phyloP scores from a whole-genome alignment of 2,329 filamentous ascomycete species.

The Trichoderma breve region DNA sequence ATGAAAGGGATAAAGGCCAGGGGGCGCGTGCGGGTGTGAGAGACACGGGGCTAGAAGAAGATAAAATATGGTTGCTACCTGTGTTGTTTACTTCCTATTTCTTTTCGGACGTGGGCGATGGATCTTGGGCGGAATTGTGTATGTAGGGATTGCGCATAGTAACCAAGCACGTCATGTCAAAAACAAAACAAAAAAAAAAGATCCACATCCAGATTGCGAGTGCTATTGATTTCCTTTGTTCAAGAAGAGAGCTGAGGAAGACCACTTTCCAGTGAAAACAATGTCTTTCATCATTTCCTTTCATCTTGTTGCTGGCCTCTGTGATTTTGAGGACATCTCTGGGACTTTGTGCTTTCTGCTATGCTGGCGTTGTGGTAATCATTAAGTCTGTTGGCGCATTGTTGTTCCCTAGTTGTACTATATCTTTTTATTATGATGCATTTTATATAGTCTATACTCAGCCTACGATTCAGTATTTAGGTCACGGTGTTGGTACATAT shows the following conservation, averaged over 20 bases:
- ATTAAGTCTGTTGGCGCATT: neutral
- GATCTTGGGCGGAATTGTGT: slow-evolving; percentile 28
- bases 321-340: neutral
- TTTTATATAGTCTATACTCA: neutral
- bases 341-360: neutral
- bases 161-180: slow-evolving; percentile 29
- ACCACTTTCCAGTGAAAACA: neutral
- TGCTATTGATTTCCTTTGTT: neutral
- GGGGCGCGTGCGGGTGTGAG: neutral
- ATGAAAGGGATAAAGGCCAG: slow-evolving; percentile 14
- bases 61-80: slow-evolving; percentile 31
- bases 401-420: neutral
- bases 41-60: slow-evolving; percentile 10
- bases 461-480: neutral
- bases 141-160: slow-evolving; percentile 34
- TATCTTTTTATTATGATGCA: neutral
- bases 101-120: slow-evolving; percentile 27
- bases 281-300: neutral
- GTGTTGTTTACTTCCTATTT: slow-evolving; percentile 30
- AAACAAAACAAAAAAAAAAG: neutral
- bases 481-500: neutral
- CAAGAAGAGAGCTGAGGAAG: neutral
- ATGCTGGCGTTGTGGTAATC: neutral
- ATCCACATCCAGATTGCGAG: slow-evolving; percentile 2
- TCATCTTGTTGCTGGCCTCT: neutral